These are phyloP conservation scores for Dacryopinax primogenitus DNA, from an alignment of 768 basidiomycete genomes.

Conservation along the genomic window DNA sequence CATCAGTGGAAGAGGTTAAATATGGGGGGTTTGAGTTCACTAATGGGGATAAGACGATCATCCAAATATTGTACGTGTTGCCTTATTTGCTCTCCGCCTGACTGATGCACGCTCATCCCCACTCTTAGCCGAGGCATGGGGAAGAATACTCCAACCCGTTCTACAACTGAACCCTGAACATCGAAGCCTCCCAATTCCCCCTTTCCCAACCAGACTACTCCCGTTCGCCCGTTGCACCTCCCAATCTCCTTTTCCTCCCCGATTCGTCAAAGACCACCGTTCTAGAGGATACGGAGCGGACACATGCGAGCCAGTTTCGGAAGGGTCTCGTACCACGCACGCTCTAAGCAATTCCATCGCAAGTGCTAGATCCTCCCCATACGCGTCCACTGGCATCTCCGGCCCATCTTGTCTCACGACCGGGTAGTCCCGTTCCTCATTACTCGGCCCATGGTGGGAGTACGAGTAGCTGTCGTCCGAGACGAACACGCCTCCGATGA, in stretches of 20 bases:
- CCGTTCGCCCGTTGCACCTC: conserved; percentile 41
- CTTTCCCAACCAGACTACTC: conserved; percentile 54
- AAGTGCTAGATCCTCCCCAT: conserved; percentile 39
- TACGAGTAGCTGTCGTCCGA: no score
- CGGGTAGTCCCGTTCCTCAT: no score
- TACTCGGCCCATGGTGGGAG: no score
- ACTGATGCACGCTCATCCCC: background rate
- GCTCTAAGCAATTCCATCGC: conserved; percentile 65
- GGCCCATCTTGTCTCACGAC: no score
- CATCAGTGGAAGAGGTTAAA: background rate
- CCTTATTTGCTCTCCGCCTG: conserved; percentile 1
- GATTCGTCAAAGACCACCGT: background rate
- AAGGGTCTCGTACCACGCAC: conserved; percentile 65
- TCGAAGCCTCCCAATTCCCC: conserved; percentile 42
- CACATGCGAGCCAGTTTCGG: no score
- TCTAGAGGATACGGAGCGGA: no score
- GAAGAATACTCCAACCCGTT: conserved; percentile 51
- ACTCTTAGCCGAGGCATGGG: conserved; percentile 52
- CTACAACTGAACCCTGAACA: conserved; percentile 38
- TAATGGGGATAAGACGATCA: conserved; percentile 49
- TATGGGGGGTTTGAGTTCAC: background rate
- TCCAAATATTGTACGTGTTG: conserved; percentile 68
- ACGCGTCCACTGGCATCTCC: no score
- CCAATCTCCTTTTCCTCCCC: conserved; percentile 37
- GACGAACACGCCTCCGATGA: no score